Evolutionary conservation across 2,329 filamentous ascomycete species (phyloP).

Genomic region (Cryphonectria naterciae): DNA sequence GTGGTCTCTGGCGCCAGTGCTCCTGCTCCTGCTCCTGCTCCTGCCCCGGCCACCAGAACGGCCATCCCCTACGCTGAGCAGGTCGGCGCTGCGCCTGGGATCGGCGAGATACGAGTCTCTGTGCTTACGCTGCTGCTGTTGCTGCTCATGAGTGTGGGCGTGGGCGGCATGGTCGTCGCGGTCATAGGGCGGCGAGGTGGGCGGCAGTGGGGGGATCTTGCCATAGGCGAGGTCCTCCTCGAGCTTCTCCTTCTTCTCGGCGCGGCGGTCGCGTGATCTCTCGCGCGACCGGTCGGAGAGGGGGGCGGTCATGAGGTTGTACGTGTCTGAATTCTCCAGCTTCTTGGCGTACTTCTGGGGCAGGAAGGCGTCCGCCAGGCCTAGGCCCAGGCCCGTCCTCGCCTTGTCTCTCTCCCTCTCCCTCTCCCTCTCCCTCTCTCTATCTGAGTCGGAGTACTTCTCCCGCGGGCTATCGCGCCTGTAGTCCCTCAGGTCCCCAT

Average conservation of each 20-base stretch:
- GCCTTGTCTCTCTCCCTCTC: constrained; percentile 31
- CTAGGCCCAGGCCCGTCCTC: constrained; percentile 27
- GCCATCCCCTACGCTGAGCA: constrained; percentile 24
- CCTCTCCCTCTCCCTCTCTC: constrained; percentile 33
- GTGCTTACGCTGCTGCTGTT: constrained; percentile 36
- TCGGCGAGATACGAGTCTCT: constrained; percentile 38
- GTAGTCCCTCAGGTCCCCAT: constrained; percentile 32
- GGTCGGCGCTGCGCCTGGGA: constrained; percentile 26
- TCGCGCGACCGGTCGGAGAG: constrained; percentile 36
- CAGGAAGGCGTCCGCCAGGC: constrained; percentile 44
- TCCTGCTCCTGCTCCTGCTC: constrained; percentile 21
- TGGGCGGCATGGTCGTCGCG: constrained; percentile 30
- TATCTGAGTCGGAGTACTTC: constrained; percentile 39
- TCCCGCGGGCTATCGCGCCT: constrained; percentile 35
- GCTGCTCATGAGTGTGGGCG: constrained; percentile 45
- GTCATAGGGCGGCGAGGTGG: constrained; percentile 28
- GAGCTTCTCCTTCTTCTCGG: constrained; percentile 35
- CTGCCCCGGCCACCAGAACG: constrained; percentile 32
- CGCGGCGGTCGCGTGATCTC: constrained; percentile 34
- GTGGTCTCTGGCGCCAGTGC: constrained; percentile 32
- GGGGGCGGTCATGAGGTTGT: constrained; percentile 33
- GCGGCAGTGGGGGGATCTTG: constrained; percentile 33
- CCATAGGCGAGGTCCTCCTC: constrained; percentile 58
- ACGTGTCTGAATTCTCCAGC: constrained; percentile 32
- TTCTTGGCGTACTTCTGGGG: constrained; percentile 53